phyloP scores from a whole-genome alignment of 2,329 filamentous ascomycete species.

The Triangularia verruculosa region DNA sequence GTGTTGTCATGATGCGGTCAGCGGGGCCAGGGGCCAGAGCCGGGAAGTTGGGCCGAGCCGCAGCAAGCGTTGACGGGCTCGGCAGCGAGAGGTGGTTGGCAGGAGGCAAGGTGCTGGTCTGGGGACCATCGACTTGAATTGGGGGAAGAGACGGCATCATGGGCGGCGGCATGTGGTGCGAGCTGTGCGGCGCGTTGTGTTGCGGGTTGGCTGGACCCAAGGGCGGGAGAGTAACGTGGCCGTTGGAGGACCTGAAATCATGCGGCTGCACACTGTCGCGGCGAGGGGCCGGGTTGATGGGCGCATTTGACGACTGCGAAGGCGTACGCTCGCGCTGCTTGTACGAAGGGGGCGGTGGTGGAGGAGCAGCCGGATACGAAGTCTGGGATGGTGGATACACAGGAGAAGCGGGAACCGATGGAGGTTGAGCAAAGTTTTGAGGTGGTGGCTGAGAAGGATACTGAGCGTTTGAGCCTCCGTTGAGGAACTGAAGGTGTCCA shows the following conservation, averaged over 20 bases:
- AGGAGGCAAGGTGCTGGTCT: background rate
- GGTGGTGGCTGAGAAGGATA: constrained; percentile 25
- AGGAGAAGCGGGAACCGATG: constrained; percentile 35
- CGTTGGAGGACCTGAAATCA: constrained; percentile 16
- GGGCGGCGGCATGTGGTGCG: constrained; percentile 6
- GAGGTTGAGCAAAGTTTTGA: constrained; percentile 27
- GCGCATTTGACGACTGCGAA: constrained; percentile 30
- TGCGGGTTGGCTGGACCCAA: constrained; percentile 12
- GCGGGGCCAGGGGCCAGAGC: constrained; percentile 12
- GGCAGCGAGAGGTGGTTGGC: constrained; percentile 18
- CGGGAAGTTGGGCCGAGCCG: background rate
- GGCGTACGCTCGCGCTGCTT: constrained; percentile 30
- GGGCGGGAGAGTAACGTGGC: constrained; percentile 21
- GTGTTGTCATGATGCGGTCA: constrained; percentile 11
- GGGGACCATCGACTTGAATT: constrained; percentile 15
- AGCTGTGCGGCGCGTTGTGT: constrained; percentile 8
- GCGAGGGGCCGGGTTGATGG: constrained; percentile 28
- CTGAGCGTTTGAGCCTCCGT: constrained; percentile 26
- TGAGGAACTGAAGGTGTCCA: constrained; percentile 31
- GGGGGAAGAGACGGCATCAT: constrained; percentile 19
- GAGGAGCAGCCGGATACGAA: constrained; percentile 22
- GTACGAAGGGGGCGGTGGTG: constrained; percentile 28
- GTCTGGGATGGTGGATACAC: constrained; percentile 28
- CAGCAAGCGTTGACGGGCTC: constrained; percentile 15
- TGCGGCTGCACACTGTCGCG: constrained; percentile 21